These are phyloP conservation scores for Inonotus obliquus DNA, from an alignment of 1,284 basidiomycete species.

Conservation along the genomic window DNA sequence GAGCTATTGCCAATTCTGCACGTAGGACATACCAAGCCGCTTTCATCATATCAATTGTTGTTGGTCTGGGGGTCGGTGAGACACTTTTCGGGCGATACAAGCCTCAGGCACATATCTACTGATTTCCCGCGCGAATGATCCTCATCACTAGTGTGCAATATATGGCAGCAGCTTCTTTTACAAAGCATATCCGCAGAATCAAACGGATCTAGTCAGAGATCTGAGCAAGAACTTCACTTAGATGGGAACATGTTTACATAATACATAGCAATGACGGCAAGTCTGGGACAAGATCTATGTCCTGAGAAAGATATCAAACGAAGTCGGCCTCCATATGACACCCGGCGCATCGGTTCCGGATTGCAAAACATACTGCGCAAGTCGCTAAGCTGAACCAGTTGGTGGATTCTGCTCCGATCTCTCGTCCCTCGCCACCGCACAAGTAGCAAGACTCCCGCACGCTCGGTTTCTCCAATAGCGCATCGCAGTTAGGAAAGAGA, in stretches of 20 bases:
- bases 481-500: constrained; percentile 54
- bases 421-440: neutral
- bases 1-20: neutral
- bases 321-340: constrained; percentile 59
- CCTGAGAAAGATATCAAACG: constrained; percentile 36
- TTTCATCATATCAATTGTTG: constrained; percentile 54
- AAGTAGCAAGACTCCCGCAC: constrained; percentile 36
- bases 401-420: neutral
- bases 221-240: too few relatives aligned
- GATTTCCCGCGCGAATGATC: too few relatives aligned
- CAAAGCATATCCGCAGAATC: too few relatives aligned
- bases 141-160: too few relatives aligned
- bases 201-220: too few relatives aligned
- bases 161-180: too few relatives aligned
- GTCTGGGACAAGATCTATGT: constrained; percentile 31
- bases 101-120: constrained; percentile 22
- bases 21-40: constrained; percentile 57
- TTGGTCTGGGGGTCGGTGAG: constrained; percentile 60
- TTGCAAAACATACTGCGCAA: constrained; percentile 51
- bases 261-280: neutral
- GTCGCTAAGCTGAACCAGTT: constrained; percentile 43
- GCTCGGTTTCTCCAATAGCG: constrained; percentile 44
- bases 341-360: constrained; percentile 33
- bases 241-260: neutral
- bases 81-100: constrained; percentile 54